These are phyloP conservation scores for Cichorium intybus DNA, from an alignment of 140 eudicot genomes.

Conservation along the genomic window DNA sequence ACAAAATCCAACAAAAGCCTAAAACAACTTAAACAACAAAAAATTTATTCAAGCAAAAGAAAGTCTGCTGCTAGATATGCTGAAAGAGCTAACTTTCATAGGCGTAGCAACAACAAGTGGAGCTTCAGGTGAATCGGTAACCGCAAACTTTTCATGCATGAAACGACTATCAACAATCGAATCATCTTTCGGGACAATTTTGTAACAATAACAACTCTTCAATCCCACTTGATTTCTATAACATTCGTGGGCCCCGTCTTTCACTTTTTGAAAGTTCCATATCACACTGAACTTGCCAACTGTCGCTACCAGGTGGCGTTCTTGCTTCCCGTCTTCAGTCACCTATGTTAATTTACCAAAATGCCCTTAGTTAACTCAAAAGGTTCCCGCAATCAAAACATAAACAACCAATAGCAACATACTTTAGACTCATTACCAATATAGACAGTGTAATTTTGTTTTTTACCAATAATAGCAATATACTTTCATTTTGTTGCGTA, in stretches of 20 bases:
- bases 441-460: no score
- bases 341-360: conserved; percentile 38
- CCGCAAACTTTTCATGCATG: conserved; percentile 92
- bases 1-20: background rate
- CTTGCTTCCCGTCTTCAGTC: conserved; percentile 90
- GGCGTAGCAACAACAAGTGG: conserved; percentile 93
- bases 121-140: conserved; percentile 82
- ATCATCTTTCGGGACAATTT: conserved; percentile 77
- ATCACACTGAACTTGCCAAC: conserved; percentile 86
- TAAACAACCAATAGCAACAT: no score
- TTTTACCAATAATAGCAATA: no score
- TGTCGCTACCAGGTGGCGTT: conserved; percentile 84
- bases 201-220: conserved; percentile 96
- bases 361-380: background rate
- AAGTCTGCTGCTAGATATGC: conserved; percentile 78
- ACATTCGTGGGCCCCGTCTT: conserved; percentile 80
- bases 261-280: conserved; percentile 91
- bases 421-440: background rate
- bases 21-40: conserved; percentile 17
- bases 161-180: conserved; percentile 87
- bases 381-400: no score
- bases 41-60: conserved; percentile 35
- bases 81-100: conserved; percentile 91
- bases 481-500: no score
- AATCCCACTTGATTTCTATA: conserved; percentile 70